Base-by-base conservation (phyloP, 495 filamentous ascomycete genomes). In the Penicillium herquei region DNA sequence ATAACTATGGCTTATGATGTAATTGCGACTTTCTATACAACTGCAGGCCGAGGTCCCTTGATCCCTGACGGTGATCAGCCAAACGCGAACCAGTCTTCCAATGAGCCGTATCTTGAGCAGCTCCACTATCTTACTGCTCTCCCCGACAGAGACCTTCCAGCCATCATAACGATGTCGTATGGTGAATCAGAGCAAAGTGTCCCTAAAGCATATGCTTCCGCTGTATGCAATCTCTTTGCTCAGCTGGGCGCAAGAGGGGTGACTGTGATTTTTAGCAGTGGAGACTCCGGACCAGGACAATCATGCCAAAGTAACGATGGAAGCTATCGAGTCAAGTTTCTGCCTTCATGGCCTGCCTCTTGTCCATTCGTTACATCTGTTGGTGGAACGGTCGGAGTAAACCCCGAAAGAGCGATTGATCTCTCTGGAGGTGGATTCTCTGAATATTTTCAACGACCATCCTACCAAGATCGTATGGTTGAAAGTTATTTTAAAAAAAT, bases 81-180 rank as follows among this genome's bases (percentile, higher is more conserved):
- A 5, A 63, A 67, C 14, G 34, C 60, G 0, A 57, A 59, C 13
- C 67, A 71, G 7, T 81, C 85, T 58, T 69, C 81, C 39, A 92
- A 92, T 60, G 90, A 96, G 75, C 91, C 91, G 0, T 96, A 91
- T 64, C 78, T 96, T 3, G 87, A 93, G 33, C 89, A 89, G 61
- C 79, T 94, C 31, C 80, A 84, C 16, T 88, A 86, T 59, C 70
- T 96, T 6, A 70, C 90, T 0, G 61, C 68, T 11, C 79, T 84
- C 7, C 71, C 79, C 0, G 84, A 90, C 52, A 66, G 72, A 0
- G 76, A 87, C 31, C 75, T 96, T 3, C 91, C 91, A 0, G 83
- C 87, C 0, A 84, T 90, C 6, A 73, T 96, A 9, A 82, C 84
- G 8, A 90, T 87, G 48, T 88, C 85, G 14, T 96, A 96, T 57